phyloP scores from a whole-genome alignment of 2,329 filamentous ascomycete genomes.

The Monosporascus sp. region DNA sequence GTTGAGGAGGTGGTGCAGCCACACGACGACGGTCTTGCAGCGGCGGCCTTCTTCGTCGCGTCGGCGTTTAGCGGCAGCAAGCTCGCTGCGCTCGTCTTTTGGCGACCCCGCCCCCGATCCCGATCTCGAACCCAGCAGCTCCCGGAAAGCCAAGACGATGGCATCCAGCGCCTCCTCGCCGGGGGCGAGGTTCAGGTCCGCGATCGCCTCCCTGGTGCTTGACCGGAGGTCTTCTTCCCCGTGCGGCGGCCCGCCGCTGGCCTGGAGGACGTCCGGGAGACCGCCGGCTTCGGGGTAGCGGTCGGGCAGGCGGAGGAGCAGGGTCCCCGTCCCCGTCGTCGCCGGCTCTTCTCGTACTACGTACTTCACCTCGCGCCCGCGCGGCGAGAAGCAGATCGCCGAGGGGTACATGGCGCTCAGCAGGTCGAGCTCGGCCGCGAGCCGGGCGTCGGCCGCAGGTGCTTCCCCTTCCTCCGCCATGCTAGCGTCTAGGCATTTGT shows the following conservation, averaged over 20 bases:
- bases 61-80: too few species aligned
- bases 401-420: slow-evolving; percentile 13
- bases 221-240: slow-evolving; percentile 11
- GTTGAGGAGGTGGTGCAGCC: too few species aligned
- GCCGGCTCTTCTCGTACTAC: background rate
- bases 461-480: background rate
- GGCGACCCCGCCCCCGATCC: too few species aligned
- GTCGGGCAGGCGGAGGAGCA: slow-evolving; percentile 14
- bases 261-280: slow-evolving; percentile 12
- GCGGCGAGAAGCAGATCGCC: slow-evolving; percentile 10
- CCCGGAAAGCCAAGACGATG: slow-evolving; percentile 11
- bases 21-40: too few species aligned
- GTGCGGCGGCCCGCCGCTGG: slow-evolving; percentile 6
- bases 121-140: slow-evolving; percentile 2
- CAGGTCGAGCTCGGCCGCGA: slow-evolving; percentile 4
- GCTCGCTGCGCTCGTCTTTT: too few species aligned
- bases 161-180: slow-evolving; percentile 15
- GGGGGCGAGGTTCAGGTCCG: background rate
- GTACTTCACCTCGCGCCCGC: slow-evolving; percentile 13
- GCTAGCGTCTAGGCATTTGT: too few species aligned
- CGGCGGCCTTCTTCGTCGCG: too few species aligned
- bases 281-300: slow-evolving; percentile 9
- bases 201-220: slow-evolving; percentile 6
- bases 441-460: background rate
- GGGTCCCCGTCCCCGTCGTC: background rate